Base-by-base conservation (phyloP, 1,139 yeast species). In the Suhomyces anneliseae region DNA sequence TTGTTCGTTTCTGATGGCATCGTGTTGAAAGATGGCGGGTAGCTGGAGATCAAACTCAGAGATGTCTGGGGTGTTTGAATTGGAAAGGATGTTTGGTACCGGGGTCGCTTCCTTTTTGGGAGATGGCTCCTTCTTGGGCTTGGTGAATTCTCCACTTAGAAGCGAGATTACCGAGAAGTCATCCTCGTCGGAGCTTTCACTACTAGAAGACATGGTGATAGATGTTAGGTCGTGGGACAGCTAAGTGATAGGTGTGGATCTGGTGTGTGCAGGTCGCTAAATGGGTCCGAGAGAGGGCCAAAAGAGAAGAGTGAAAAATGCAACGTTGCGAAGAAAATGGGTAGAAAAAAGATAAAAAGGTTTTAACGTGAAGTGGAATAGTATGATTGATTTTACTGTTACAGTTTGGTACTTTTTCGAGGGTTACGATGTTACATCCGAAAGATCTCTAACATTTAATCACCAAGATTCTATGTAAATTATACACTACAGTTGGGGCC, bases 11-110 rank as follows among this genome's bases (percentile, higher is more conserved):
- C 53, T 54, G 27, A 54, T 55, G 14, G 68, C 74, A 39, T 64
- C 66, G 8, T 55, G 55, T 38, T 55, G 56, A 45, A 69, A 69
- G 2, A 69, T 55, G 33, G 60, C 36, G 2, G 72, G 72, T 24
- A 70, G 44, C 11, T 46, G 46, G 19, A 65, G 41, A 9, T 55
- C 53, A 44, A 65, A 59, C 12, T 59, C 62, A 26, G 58, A 61
- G 9, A 41, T 38, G 29, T 45, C 47, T 7, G 38, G 32, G 31
- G 39, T 14, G 7, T 34, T 5, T 4, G 32, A 8, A 4, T 35
- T 15, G 11, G 11, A n/a, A 14, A 27, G 6, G 12, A 44, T 11
- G 6, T 35, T 19, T 27, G 6, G 26, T 19, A 14, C 27, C 10
- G 38, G 34, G 11, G 32, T 4, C 4, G 32, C 2, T 6, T 8